Evolutionary conservation across 108 stramenopile genomes (phyloP).

Genomic region (Conticribra guillardii): DNA sequence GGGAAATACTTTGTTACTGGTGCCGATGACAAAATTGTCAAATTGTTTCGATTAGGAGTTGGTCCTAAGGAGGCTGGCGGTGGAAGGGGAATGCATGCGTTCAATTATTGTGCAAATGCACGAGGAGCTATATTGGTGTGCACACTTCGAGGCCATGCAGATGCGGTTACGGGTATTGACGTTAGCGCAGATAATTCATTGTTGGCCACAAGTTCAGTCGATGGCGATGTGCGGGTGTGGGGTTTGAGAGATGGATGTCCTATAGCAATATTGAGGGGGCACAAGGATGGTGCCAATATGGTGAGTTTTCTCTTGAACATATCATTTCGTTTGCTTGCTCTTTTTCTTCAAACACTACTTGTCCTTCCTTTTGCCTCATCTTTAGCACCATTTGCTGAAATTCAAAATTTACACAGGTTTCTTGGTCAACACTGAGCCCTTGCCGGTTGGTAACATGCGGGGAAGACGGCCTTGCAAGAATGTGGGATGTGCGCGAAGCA

Average conservation of each 20-base stretch:
- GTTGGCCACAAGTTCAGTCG: conserved; percentile 87
- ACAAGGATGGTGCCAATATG: conserved; percentile 83
- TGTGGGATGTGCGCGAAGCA: conserved; percentile 87
- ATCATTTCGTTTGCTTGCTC: too few relatives aligned
- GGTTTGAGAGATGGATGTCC: conserved; percentile 85
- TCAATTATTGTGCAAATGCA: conserved; percentile 65
- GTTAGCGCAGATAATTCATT: conserved; percentile 90
- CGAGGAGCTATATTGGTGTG: conserved; percentile 83
- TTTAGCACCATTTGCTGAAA: too few relatives aligned
- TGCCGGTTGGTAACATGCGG: conserved; percentile 81
- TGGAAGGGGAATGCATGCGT: background rate
- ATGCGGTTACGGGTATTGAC: conserved; percentile 91
- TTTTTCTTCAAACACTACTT: too few relatives aligned
- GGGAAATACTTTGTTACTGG: conserved; percentile 93
- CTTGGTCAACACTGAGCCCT: conserved; percentile 81
- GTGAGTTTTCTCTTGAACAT: too few relatives aligned
- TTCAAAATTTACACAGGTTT: conserved; percentile 61
- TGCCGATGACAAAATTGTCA: conserved; percentile 93
- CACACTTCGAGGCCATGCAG: conserved; percentile 91
- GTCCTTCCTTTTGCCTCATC: too few relatives aligned
- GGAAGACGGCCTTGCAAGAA: conserved; percentile 75
- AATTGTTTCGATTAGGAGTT: conserved; percentile 81
- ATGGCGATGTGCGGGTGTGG: conserved; percentile 87
- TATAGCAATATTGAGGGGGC: conserved; percentile 83
- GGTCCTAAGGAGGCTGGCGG: too few relatives aligned